phyloP scores from a whole-genome alignment of 2,329 filamentous ascomycete species.

The Stylonectria norvegica region DNA sequence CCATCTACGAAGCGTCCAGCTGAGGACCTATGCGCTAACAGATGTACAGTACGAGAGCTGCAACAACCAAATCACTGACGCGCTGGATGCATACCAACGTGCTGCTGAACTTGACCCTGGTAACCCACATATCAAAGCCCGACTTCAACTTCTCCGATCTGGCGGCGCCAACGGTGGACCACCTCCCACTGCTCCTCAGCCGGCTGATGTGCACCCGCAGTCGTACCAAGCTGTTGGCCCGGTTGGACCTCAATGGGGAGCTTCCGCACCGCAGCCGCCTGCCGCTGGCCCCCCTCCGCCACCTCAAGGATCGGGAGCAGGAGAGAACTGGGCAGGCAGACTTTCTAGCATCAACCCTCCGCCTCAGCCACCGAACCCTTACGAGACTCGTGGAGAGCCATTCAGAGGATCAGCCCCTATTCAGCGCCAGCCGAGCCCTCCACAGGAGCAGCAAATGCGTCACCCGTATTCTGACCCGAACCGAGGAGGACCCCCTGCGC shows the following conservation, averaged over 20 bases:
- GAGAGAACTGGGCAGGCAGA: conserved; percentile 58
- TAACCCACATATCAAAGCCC: conserved; percentile 95
- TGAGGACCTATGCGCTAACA: neutral
- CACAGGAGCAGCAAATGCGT: conserved; percentile 60
- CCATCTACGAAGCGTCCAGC: neutral
- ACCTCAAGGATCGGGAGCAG: conserved; percentile 52
- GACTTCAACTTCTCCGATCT: conserved; percentile 82
- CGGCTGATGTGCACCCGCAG: conserved; percentile 93
- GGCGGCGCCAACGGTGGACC: conserved; percentile 71
- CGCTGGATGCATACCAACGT: conserved; percentile 89
- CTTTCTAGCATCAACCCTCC: conserved; percentile 76
- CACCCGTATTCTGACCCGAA: conserved; percentile 55
- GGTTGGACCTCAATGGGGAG: conserved; percentile 86
- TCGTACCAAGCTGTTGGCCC: conserved; percentile 83
- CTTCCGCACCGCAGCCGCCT: conserved; percentile 58
- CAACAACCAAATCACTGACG: conserved; percentile 97
- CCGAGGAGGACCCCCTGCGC: conserved; percentile 31
- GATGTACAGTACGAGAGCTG: conserved; percentile 82
- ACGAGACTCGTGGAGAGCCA: conserved; percentile 67
- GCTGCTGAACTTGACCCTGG: conserved; percentile 89
- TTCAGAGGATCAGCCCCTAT: conserved; percentile 66
- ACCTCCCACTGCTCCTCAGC: conserved; percentile 75
- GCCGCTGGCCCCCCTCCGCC: conserved; percentile 60
- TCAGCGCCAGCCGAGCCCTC: conserved; percentile 71
- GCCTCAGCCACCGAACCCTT: conserved; percentile 75